phyloP scores from a whole-genome alignment of 2,329 filamentous ascomycete genomes.

The Epichloe uncinata region DNA sequence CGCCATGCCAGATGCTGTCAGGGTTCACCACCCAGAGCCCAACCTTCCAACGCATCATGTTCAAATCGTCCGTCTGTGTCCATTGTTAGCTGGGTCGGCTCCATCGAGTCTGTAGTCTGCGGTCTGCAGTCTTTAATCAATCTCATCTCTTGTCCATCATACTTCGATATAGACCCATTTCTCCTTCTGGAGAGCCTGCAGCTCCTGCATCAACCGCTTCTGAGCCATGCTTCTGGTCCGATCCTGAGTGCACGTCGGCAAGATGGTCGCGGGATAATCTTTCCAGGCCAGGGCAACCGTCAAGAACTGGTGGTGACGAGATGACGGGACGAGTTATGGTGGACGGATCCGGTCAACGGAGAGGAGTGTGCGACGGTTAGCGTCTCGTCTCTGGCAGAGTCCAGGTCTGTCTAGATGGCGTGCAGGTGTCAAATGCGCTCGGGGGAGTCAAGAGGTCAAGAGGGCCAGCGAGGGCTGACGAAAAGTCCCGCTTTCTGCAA shows the following conservation, averaged over 20 bases:
- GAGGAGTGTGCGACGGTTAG: background rate
- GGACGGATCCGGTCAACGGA: background rate
- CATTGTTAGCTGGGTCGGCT: background rate
- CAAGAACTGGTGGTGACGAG: background rate
- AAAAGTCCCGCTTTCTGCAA: background rate
- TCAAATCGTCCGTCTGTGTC: constrained; percentile 57
- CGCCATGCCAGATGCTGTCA: constrained; percentile 83
- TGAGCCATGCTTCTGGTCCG: constrained; percentile 30
- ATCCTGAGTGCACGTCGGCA: background rate
- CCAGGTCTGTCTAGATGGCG: too few relatives aligned
- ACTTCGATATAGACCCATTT: constrained; percentile 90
- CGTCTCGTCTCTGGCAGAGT: too few relatives aligned
- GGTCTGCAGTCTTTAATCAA: background rate
- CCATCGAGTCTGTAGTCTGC: background rate
- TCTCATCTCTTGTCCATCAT: constrained; percentile 15
- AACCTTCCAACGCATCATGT: constrained; percentile 77
- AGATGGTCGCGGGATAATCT: background rate
- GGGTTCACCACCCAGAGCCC: constrained; percentile 87
- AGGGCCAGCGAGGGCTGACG: background rate
- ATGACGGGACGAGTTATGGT: background rate
- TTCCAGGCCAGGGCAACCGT: background rate
- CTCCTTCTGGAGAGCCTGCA: constrained; percentile 70
- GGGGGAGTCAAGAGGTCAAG: background rate
- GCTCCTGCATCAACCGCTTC: constrained; percentile 80
- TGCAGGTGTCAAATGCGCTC: background rate